Percentiles rank a stretch among this genome's conserved stretches.
phyloP scores from a whole-genome alignment of 371 early-diverging fungal species.

The Parasitella parasitica region DNA sequence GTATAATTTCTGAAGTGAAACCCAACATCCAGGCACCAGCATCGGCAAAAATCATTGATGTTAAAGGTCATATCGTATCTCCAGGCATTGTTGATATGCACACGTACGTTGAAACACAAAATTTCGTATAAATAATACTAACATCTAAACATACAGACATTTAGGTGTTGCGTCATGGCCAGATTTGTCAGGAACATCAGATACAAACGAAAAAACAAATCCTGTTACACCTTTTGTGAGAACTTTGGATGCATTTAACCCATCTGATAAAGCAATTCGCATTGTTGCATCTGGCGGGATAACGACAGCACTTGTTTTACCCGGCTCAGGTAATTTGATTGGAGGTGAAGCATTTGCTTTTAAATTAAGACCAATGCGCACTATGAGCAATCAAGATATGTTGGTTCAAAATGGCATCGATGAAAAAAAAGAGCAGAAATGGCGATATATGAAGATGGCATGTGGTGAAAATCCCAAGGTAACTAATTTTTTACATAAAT shows the following conservation, averaged over 20 bases:
- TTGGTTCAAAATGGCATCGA: constrained; percentile 55
- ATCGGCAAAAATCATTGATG: constrained; percentile 51
- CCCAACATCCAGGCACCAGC: constrained; percentile 21
- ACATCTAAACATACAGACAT: constrained; percentile 32
- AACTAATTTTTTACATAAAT: neutral
- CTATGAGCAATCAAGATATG: constrained; percentile 64
- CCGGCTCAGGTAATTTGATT: constrained; percentile 76
- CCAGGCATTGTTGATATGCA: constrained; percentile 83
- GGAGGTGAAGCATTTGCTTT: constrained; percentile 76
- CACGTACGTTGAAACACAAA: constrained; percentile 38
- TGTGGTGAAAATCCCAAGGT: constrained; percentile 81
- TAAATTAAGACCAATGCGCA: constrained; percentile 54
- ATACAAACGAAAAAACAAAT: constrained; percentile 68
- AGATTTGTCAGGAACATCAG: constrained; percentile 44
- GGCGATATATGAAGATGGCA: constrained; percentile 82
- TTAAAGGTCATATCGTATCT: constrained; percentile 63
- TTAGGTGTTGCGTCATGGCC: constrained; percentile 70
- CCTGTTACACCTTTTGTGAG: constrained; percentile 62
- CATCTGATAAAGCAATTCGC: constrained; percentile 63
- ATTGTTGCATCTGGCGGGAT: constrained; percentile 75
- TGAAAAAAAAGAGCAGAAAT: constrained; percentile 21
- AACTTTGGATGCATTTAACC: constrained; percentile 59
- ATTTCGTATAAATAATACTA: neutral
- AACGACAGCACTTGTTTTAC: constrained; percentile 73
- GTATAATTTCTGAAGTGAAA: constrained; percentile 48